Percentiles rank a stretch among this genome's conserved stretches.
phyloP scores from a whole-genome alignment of 2,329 filamentous ascomycete genomes.

The Verticillium nonalfalfae region DNA sequence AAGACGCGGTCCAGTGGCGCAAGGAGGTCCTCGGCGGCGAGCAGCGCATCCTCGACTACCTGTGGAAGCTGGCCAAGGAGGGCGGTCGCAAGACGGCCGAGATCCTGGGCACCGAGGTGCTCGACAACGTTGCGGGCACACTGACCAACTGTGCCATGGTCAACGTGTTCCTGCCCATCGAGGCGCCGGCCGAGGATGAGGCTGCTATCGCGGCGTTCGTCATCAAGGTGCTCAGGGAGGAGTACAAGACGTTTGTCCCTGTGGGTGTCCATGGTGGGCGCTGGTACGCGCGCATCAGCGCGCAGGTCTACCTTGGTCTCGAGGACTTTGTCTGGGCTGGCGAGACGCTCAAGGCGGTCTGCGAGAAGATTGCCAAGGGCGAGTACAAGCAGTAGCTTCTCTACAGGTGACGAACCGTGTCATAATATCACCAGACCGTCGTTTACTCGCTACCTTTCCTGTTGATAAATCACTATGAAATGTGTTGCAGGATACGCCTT shows the following conservation, averaged over 20 bases:
- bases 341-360: constrained; percentile 45
- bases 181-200: constrained; percentile 23
- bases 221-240: constrained; percentile 39
- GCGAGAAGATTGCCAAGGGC: constrained; percentile 27
- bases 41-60: constrained; percentile 58
- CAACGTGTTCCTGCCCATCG: constrained; percentile 68
- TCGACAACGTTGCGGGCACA: constrained; percentile 60
- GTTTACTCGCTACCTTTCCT: too few species aligned
- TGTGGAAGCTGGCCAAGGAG: constrained; percentile 52
- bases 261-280: constrained; percentile 53
- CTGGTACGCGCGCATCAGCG: constrained; percentile 69
- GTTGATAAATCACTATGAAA: too few species aligned
- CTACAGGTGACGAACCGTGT: too few species aligned
- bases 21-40: constrained; percentile 67
- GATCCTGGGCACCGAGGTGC: constrained; percentile 60
- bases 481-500: too few species aligned
- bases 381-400: neutral
- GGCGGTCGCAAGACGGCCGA: constrained; percentile 56
- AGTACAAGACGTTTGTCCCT: constrained; percentile 68
- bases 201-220: constrained; percentile 51
- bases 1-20: constrained; percentile 67
- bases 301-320: constrained; percentile 77
- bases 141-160: constrained; percentile 62
- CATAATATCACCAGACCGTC: too few species aligned
- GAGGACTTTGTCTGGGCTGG: constrained; percentile 71